These are phyloP conservation scores for Chlamydomonas sp. DNA, from an alignment of 139 green algal genomes.

Conservation along the genomic window DNA sequence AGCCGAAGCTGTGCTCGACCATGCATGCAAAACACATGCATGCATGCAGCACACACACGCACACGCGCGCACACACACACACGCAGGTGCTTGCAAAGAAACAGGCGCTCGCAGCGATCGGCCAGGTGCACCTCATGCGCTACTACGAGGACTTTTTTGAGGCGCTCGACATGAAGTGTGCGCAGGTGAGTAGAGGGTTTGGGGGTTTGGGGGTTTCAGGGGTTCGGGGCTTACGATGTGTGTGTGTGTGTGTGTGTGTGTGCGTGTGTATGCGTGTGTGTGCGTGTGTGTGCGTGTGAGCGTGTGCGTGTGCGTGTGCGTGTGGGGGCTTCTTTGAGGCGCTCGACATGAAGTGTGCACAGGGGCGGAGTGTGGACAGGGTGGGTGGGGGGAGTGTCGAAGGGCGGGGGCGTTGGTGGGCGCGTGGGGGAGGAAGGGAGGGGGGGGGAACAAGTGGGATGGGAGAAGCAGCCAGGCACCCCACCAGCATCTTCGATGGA, in stretches of 20 bases:
- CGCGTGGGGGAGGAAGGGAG: neutral
- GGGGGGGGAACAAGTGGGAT: neutral
- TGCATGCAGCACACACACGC: no score
- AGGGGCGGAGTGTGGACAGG: neutral
- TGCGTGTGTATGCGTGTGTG: neutral
- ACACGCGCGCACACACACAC: no score
- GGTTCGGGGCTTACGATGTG: neutral
- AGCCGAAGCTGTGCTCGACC: no score
- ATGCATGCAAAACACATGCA: no score
- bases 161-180: constrained; percentile 63
- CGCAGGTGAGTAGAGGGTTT: neutral
- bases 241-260: neutral
- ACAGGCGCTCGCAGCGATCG: constrained; percentile 80
- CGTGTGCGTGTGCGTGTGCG: neutral
- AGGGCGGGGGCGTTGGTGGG: no score
- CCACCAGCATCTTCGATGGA: neutral
- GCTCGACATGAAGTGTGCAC: neutral
- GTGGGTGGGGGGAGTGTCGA: neutral
- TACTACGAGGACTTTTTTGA: constrained; percentile 88
- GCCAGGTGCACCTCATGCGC: constrained; percentile 85
- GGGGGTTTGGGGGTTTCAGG: neutral
- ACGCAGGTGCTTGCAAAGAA: constrained; percentile 60
- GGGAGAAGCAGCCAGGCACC: neutral
- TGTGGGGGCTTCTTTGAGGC: neutral
- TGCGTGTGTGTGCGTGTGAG: neutral